Evolutionary conservation across 805 yeast genomes (phyloP), one percentile per base, ranked within the genome.

Genomic region (Candida saitoana): DNA sequence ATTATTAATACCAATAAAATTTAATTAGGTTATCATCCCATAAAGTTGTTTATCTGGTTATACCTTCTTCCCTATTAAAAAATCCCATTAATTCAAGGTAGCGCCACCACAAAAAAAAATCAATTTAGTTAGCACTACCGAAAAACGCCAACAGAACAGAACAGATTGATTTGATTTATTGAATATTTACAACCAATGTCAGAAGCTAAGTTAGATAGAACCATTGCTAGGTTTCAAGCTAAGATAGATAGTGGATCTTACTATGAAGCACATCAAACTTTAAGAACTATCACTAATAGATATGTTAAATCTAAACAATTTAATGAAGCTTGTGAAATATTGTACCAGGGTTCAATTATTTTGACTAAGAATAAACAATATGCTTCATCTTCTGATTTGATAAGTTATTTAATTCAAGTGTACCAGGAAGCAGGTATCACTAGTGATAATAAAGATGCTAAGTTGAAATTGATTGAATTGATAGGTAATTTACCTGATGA

Each of bases 211-310:
- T 61, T 84, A 18, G 71, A 74, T 40, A 74, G 76, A 52, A 82
- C 88, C 1, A 61, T 84, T 35, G 78, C 73, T 17, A 68, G 93
- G 49, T 84, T 84, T 65, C 77, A 81, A 55, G 74, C 70, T 34
- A 82, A 85, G 53, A 83, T 91, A 48, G 77, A 74, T 39, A 74
- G 74, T 38, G 87, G 87, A 2, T 85, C 89, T 42, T 88, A 74
- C 65, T 91, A 91, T 59, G 99, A 93, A 59, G 98, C 98, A 0
- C 96, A 91, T 60, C 98, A 93, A 62, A 90, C 96, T 0, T 73
- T 93, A 39, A 73, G 96, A 55, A 88, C 98, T 4, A 85, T 91
- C 41, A 86, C 87, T 33, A 89, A 89, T 50, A 74, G 99, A 57
- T 84, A 86, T 56, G 83, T 85, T 34, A 79, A 86, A 48, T 58